phyloP scores from a whole-genome alignment of 1,284 basidiomycete species.

The Xerocomus amazonicus region DNA sequence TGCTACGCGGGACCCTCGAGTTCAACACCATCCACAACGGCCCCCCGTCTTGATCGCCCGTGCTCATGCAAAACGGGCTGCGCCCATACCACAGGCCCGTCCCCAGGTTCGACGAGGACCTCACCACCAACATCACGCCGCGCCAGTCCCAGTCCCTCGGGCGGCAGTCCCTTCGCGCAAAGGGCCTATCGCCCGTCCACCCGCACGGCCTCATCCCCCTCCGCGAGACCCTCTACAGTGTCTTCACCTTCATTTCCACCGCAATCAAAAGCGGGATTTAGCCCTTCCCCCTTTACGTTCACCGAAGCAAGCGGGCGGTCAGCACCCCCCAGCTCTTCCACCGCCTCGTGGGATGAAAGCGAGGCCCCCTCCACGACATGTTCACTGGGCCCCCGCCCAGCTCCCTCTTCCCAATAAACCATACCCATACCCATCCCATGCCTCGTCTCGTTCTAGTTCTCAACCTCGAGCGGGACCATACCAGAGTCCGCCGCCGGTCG shows the following conservation, averaged over 20 bases:
- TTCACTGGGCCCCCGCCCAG: constrained; percentile 30
- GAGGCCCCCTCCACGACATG: constrained; percentile 17
- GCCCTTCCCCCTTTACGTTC: constrained; percentile 7
- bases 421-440: constrained; percentile 29
- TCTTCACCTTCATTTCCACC: constrained; percentile 29
- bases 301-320: constrained; percentile 1
- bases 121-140: constrained; percentile 16
- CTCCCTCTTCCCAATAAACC: constrained; percentile 25
- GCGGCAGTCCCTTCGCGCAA: constrained; percentile 15
- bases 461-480: constrained; percentile 3
- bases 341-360: constrained; percentile 21
- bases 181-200: constrained; percentile 13
- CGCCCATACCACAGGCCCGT: constrained; percentile 15
- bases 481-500: not conserved
- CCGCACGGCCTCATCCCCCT: constrained; percentile 11
- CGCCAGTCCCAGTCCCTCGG: constrained; percentile 12
- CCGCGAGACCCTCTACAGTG: constrained; percentile 19
- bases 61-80: constrained; percentile 19
- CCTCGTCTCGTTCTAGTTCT: constrained; percentile 16
- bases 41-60: constrained; percentile 15
- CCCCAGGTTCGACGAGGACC: constrained; percentile 21
- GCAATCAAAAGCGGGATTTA: constrained; percentile 22
- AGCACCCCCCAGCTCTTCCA: constrained; percentile 21
- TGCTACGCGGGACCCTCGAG: constrained; percentile 20
- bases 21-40: constrained; percentile 12